Evolutionary conservation across 108 stramenopile genomes (phyloP).

Genomic region (Pelagomonas calceolata): DNA sequence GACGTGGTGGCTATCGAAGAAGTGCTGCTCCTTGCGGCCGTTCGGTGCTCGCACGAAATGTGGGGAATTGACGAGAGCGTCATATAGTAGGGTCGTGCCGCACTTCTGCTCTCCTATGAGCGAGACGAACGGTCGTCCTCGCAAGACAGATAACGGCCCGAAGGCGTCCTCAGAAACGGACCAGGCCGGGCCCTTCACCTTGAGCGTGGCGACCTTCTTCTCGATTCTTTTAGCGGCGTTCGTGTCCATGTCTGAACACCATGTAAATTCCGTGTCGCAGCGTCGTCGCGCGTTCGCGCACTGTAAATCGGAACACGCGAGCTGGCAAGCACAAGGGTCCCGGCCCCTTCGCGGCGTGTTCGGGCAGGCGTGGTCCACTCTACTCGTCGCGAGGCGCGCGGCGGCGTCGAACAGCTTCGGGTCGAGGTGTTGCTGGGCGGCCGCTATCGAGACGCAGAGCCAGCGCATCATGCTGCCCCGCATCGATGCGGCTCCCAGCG

Average conservation of each 20-base stretch:
- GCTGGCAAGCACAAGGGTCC: neutral
- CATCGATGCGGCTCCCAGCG: too few relatives aligned
- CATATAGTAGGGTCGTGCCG: neutral
- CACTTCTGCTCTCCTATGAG: neutral
- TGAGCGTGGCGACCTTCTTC: neutral
- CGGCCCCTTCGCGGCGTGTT: neutral
- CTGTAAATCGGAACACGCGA: neutral
- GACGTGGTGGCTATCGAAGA: neutral
- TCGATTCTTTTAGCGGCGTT: neutral
- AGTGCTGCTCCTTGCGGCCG: constrained; percentile 1
- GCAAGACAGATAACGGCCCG: neutral
- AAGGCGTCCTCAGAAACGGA: neutral
- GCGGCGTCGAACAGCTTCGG: too few relatives aligned
- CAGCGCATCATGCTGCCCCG: too few relatives aligned
- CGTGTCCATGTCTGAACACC: neutral
- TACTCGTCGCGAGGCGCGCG: too few relatives aligned
- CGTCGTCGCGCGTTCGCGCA: neutral
- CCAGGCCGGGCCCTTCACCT: neutral
- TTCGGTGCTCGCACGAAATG: neutral
- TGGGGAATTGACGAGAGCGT: neutral
- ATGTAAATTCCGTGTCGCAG: neutral
- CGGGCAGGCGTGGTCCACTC: too few relatives aligned
- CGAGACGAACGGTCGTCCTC: neutral
- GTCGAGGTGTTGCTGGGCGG: too few relatives aligned
- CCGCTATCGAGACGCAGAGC: too few relatives aligned